Evolutionary conservation across 371 early-diverging fungal genomes (phyloP).

Genomic region (Mortierella sp.): DNA sequence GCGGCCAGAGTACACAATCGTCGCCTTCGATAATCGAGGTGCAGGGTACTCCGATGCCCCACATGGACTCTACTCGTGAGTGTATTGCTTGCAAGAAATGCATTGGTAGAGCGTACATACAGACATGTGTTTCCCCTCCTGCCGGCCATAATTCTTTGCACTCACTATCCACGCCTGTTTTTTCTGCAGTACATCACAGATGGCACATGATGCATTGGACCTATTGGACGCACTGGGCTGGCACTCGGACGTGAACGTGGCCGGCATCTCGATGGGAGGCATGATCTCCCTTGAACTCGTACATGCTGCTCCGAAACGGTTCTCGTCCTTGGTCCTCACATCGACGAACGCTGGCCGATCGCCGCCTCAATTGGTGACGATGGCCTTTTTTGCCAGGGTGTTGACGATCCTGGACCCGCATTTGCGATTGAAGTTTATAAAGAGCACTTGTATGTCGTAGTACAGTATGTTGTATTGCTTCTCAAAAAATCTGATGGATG

Average conservation of each 20-base stretch:
- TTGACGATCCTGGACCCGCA: conserved; percentile 30
- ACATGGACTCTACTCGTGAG: conserved; percentile 66
- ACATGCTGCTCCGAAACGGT: conserved; percentile 38
- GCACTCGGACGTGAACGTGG: conserved; percentile 73
- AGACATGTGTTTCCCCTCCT: background rate
- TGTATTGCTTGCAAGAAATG: too few species aligned
- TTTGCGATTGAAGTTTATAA: conserved; percentile 27
- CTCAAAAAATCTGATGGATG: background rate
- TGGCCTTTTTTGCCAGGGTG: conserved; percentile 39
- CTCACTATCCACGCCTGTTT: background rate
- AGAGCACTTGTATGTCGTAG: conserved; percentile 30
- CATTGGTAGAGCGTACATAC: background rate
- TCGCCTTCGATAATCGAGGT: conserved; percentile 90
- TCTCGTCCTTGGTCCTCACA: conserved; percentile 44
- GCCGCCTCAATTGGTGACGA: conserved; percentile 48
- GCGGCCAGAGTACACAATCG: conserved; percentile 72
- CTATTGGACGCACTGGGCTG: conserved; percentile 79
- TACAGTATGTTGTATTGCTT: too few species aligned
- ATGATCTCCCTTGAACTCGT: conserved; percentile 76
- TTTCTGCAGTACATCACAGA: conserved; percentile 70
- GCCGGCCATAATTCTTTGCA: background rate
- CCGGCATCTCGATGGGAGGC: conserved; percentile 79
- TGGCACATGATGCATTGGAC: conserved; percentile 81
- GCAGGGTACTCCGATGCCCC: conserved; percentile 75
- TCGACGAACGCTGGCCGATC: conserved; percentile 55